Conservation (phyloP, 2,329 filamentous ascomycete species). For the Alternaria tenuissima region DNA sequence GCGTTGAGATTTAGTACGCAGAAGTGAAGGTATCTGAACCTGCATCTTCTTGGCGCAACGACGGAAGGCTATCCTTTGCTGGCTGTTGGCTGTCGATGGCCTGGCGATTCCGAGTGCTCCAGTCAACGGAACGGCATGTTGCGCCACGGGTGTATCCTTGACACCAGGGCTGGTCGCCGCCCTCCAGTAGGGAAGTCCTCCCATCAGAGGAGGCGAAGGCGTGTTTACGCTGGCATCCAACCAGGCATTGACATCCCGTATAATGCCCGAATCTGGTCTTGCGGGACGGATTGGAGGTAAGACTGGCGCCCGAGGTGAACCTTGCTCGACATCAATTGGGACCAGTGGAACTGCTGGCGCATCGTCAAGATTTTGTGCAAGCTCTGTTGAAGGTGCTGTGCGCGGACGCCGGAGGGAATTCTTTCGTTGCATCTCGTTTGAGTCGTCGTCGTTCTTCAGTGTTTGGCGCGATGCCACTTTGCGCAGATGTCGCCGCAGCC, state of each 20-base stretch:
- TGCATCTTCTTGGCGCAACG: constrained; percentile 41
- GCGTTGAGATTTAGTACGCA: constrained; percentile 29
- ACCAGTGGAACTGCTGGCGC: constrained; percentile 11
- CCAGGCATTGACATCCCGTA: constrained; percentile 45
- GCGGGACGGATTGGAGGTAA: constrained; percentile 32
- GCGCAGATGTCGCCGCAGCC: constrained; percentile 37
- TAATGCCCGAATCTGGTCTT: constrained; percentile 36
- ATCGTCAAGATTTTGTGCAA: not conserved
- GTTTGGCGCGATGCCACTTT: constrained; percentile 29
- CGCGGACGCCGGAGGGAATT: constrained; percentile 29
- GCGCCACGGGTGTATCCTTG: constrained; percentile 22
- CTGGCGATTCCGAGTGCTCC: constrained; percentile 14
- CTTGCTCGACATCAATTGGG: constrained; percentile 17
- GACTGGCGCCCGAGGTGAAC: constrained; percentile 15
- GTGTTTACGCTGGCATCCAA: constrained; percentile 39
- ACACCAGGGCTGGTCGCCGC: constrained; percentile 21
- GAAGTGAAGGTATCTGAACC: constrained; percentile 40
- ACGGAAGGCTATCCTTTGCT: constrained; percentile 36
- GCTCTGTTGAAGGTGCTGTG: constrained; percentile 34
- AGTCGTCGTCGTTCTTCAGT: constrained; percentile 2
- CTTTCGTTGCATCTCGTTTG: constrained; percentile 10
- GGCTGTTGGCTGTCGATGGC: constrained; percentile 27
- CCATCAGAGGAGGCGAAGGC: constrained; percentile 43
- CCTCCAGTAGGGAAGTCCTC: constrained; percentile 46
- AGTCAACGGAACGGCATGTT: constrained; percentile 41